Percentiles rank a stretch among this genome's conserved stretches.
These are phyloP conservation scores for Prunus campanulata DNA, from an alignment of 306 rosid species.

Conservation along the genomic window DNA sequence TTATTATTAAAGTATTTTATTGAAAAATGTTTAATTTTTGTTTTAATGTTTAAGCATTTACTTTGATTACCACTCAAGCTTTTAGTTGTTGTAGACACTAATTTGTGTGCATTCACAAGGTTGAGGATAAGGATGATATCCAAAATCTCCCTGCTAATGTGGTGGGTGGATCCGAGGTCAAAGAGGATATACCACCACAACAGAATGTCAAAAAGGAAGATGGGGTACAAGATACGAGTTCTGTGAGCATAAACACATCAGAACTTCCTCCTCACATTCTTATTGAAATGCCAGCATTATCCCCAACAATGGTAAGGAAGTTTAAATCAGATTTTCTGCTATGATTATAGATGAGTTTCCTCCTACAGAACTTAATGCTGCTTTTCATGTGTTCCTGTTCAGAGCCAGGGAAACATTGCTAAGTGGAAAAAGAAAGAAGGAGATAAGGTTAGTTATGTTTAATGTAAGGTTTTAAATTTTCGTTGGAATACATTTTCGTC, in stretches of 20 bases:
- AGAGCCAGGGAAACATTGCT: conserved; percentile 92
- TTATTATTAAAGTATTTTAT: background rate
- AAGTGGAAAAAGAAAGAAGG: conserved; percentile 95
- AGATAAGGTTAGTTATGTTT: conserved; percentile 77
- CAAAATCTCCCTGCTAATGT: conserved; percentile 65
- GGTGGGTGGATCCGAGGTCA: conserved; percentile 38
- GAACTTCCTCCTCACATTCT: conserved; percentile 82
- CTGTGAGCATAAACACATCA: conserved; percentile 46
- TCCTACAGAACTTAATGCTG: conserved; percentile 17
- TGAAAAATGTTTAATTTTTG: background rate
- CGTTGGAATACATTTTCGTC: conserved; percentile 3
- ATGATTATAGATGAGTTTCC: conserved; percentile 18
- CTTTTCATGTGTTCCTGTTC: conserved; percentile 24
- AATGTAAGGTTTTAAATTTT: conserved; percentile 11
- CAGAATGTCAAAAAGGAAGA: conserved; percentile 46
- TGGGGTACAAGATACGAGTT: conserved; percentile 47
- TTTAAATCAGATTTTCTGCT: conserved; percentile 15
- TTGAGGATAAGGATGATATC: conserved; percentile 80
- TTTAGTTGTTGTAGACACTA: conserved; percentile 36
- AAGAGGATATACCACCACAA: conserved; percentile 40
- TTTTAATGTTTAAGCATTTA: conserved; percentile 6
- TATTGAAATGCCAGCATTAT: conserved; percentile 91
- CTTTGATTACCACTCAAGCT: conserved; percentile 12
- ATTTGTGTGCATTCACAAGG: conserved; percentile 54
- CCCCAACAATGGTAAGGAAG: conserved; percentile 89